Evolutionary conservation across 495 filamentous ascomycete genomes (phyloP).

Genomic region (Neurospora hispaniola): DNA sequence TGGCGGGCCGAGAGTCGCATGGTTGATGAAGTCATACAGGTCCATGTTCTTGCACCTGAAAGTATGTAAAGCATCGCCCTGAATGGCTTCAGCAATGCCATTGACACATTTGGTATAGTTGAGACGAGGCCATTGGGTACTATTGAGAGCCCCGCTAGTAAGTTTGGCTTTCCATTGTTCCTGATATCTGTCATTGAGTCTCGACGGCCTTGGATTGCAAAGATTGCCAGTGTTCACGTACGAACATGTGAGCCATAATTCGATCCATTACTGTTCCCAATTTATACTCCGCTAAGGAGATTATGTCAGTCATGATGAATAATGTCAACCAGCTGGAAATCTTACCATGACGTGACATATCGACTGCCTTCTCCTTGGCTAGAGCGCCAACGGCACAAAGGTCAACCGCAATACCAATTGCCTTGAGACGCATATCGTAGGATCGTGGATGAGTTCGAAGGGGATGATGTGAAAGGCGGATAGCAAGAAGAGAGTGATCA

Average conservation of each 20-base stretch:
- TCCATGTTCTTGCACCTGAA: slow-evolving; percentile 43
- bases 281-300: neutral
- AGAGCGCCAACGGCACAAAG: neutral
- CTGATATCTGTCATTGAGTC: neutral
- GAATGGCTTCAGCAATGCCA: slow-evolving; percentile 29
- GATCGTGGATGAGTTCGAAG: neutral
- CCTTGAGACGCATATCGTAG: neutral
- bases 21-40: slow-evolving; percentile 35
- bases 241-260: slow-evolving; percentile 6
- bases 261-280: slow-evolving; percentile 3
- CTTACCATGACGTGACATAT: neutral
- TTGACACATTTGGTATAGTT: slow-evolving; percentile 25
- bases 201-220: neutral
- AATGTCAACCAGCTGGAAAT: neutral
- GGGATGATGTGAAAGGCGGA: neutral
- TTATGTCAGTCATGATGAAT: neutral
- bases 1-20: slow-evolving; percentile 12
- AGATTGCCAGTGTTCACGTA: neutral
- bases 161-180: slow-evolving; percentile 5
- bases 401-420: neutral
- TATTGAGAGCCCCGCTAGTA: neutral
- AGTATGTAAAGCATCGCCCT: slow-evolving; percentile 28
- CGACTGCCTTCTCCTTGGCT: neutral
- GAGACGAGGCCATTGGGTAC: slow-evolving; percentile 1
- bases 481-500: neutral